These are phyloP conservation scores for Aspergillus hortae DNA, from an alignment of 2,329 filamentous ascomycete species.

Conservation along the genomic window DNA sequence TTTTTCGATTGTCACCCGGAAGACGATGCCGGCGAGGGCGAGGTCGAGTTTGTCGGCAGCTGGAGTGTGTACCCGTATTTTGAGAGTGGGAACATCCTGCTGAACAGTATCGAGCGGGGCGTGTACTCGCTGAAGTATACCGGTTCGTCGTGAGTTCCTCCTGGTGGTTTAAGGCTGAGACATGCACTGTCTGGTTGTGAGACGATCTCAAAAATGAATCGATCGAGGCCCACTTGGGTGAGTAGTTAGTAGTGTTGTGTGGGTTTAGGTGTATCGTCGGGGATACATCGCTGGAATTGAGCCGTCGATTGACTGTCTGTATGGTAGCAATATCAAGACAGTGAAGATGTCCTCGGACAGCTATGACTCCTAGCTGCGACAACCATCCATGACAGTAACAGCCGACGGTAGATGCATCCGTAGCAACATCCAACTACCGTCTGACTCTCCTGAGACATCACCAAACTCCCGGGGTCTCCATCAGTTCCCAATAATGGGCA, in stretches of 20 bases:
- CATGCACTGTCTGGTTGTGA: too few relatives aligned
- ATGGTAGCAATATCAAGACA: too few relatives aligned
- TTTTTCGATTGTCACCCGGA: conserved; percentile 16
- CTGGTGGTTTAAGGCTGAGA: background rate
- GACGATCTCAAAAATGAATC: too few relatives aligned
- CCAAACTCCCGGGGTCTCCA: background rate
- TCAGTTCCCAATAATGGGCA: background rate
- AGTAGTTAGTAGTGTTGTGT: too few relatives aligned
- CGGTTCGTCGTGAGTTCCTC: background rate
- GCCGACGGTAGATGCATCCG: too few relatives aligned
- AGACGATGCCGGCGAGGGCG: conserved; percentile 11
- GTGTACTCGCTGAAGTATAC: conserved; percentile 19
- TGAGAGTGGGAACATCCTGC: conserved; percentile 10
- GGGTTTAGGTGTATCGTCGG: too few relatives aligned
- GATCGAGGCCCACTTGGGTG: too few relatives aligned
- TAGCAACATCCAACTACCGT: too few relatives aligned
- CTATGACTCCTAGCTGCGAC: too few relatives aligned
- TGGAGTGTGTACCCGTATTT: conserved; percentile 20
- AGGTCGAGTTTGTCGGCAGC: conserved; percentile 14
- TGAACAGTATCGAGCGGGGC: conserved; percentile 18
- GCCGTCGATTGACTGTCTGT: too few relatives aligned
- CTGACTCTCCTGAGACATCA: background rate
- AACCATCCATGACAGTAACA: too few relatives aligned
- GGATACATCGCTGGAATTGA: too few relatives aligned
- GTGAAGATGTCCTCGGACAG: background rate